Base-by-base conservation (phyloP, 306 rosid genomes). In the Malus fusca region DNA sequence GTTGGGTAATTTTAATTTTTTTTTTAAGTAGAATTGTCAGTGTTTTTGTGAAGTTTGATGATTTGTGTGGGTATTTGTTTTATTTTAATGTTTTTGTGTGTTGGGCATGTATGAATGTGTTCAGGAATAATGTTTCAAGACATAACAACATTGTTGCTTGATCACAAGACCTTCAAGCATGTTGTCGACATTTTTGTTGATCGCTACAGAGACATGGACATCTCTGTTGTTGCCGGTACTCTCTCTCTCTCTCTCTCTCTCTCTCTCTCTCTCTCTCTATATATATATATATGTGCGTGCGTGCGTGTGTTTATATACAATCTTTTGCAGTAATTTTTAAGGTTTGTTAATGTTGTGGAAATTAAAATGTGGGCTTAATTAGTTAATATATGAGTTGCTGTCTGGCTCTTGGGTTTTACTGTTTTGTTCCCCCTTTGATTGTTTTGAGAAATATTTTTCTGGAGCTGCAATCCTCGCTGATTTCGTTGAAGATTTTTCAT, bases 121-220 rank as follows among this genome's bases (percentile, higher is more conserved):
- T 35, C 81, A 95, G 99, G 99, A 79, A 95, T 95, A 71, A 95
- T 95, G 97, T 95, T 95, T 85, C 99, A 95, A 69, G 99, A 95
- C 78, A 95, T 95, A 73, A 95, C 99, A 80, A 95, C 99, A 85
- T 90, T 95, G 96, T 77, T 95, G 93, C 83, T 92, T 77, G 97
- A 95, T 92, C 99, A 88, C 81, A 95, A 92, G 89, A 91, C 93
- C 67, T 95, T 95, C 79, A 95, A 95, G 81, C 85, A 95, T 74
- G 87, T 97, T 11, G 88, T 95, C 76, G 99, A 95, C 86, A 95
- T 95, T 81, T 95, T 95, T 84, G 97, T 95, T 84, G 97, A 95
- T 88, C 99, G 99, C 85, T 95, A 95, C 92, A 89, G 97, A 86
- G 84, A 88, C 90, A 92, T 88, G 99, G 91, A 81, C 83, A 95